Percentiles rank a stretch among this genome's conserved stretches.
Evolutionary conservation across 805 yeast genomes (phyloP).

Genomic region (Lipomyces chichibuensis): DNA sequence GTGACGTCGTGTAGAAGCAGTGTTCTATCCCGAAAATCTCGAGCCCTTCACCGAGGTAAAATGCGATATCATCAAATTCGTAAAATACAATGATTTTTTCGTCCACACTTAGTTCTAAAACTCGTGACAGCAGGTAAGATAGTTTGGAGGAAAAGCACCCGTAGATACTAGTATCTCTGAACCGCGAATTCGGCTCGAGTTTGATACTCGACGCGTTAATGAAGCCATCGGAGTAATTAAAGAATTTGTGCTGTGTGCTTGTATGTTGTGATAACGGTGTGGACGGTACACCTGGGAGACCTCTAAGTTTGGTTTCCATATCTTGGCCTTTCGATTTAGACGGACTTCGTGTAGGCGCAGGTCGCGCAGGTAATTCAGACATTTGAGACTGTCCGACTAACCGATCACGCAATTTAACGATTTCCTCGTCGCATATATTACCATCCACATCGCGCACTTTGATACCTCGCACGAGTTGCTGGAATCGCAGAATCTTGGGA

Average conservation of each 20-base stretch:
- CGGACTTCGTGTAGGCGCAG: conserved; percentile 27
- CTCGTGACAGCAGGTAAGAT: conserved; percentile 59
- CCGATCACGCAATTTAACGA: conserved; percentile 23
- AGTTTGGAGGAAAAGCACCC: conserved; percentile 70
- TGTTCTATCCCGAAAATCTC: conserved; percentile 65
- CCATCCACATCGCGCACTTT: conserved; percentile 25
- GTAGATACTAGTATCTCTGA: conserved; percentile 34
- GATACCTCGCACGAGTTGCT: conserved; percentile 10
- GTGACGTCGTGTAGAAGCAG: conserved; percentile 65
- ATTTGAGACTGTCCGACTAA: background rate
- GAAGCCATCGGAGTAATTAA: conserved; percentile 12
- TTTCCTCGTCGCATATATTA: conserved; percentile 57
- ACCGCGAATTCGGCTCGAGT: conserved; percentile 13
- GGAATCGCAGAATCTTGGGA: conserved; percentile 16
- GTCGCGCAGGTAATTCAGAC: background rate
- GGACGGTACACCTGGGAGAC: conserved; percentile 24
- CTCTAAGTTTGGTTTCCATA: conserved; percentile 39
- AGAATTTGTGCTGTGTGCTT: conserved; percentile 4
- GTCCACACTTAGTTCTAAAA: conserved; percentile 53
- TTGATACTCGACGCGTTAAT: background rate
- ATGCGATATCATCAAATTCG: conserved; percentile 73
- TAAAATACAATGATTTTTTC: conserved; percentile 65
- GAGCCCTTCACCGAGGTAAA: conserved; percentile 63
- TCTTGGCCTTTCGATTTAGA: conserved; percentile 32
- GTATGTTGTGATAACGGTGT: conserved; percentile 7